Conservation (phyloP, 257 asterid genomes). For the Solanum gandarillasii region DNA sequence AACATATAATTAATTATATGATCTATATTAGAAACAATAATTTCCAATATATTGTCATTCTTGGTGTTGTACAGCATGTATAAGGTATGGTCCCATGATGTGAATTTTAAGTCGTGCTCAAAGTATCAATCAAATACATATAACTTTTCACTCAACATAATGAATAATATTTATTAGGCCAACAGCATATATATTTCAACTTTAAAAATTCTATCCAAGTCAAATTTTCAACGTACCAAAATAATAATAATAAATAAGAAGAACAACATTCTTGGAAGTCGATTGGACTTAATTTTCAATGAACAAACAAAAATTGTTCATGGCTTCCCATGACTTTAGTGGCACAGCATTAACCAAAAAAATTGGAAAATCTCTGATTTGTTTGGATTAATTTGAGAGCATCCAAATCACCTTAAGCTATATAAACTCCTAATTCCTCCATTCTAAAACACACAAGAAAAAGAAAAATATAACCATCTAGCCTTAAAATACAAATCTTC, state of each 20-base stretch:
- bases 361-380: background rate
- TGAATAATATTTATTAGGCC: background rate
- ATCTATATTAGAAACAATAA: too few relatives aligned
- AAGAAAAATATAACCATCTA: background rate
- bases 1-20: background rate
- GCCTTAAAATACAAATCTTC: background rate
- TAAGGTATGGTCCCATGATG: background rate
- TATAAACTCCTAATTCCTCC: background rate
- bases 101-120: background rate
- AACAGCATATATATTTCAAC: too few relatives aligned
- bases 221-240: background rate
- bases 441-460: background rate
- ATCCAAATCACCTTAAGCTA: background rate
- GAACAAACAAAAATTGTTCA: background rate
- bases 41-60: background rate
- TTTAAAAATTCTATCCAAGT: too few relatives aligned
- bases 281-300: background rate
- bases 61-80: too few relatives aligned
- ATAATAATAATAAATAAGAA: background rate
- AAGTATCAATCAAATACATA: background rate
- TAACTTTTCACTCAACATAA: background rate
- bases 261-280: background rate
- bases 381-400: background rate
- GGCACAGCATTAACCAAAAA: background rate
- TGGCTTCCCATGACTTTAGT: background rate